These are phyloP conservation scores for Boletus vinaceobasis DNA, from an alignment of 768 basidiomycete genomes.

Conservation along the genomic window DNA sequence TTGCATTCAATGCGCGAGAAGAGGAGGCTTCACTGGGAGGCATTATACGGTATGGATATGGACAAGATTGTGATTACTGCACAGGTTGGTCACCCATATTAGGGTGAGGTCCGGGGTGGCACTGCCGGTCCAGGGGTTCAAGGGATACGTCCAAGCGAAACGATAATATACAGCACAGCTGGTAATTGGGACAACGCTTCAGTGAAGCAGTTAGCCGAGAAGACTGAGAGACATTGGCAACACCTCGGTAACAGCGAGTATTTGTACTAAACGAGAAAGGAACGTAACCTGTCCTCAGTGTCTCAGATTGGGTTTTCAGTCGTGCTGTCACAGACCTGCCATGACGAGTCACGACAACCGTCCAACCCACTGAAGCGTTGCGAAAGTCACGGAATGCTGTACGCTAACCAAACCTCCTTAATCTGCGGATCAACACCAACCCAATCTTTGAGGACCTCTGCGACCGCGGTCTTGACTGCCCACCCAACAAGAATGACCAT, in stretches of 20 bases:
- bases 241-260: too few species aligned
- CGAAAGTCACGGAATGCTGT: slow-evolving; percentile 75
- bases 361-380: too few species aligned
- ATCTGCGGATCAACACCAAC: slow-evolving; percentile 55
- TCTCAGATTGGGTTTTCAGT: too few species aligned
- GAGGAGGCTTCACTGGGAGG: slow-evolving; percentile 39
- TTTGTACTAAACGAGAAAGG: too few species aligned
- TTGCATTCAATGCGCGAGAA: slow-evolving; percentile 68
- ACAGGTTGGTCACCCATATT: neutral
- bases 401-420: slow-evolving; percentile 74
- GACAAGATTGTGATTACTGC: neutral
- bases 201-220: too few species aligned
- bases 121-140: too few species aligned
- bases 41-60: slow-evolving; percentile 20
- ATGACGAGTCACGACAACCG: too few species aligned
- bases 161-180: neutral
- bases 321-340: too few species aligned
- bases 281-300: too few species aligned
- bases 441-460: slow-evolving; percentile 62
- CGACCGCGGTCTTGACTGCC: slow-evolving; percentile 63
- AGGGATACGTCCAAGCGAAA: too few species aligned
- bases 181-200: neutral
- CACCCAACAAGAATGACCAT: slow-evolving; percentile 74
- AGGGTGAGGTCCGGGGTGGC: too few species aligned
- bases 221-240: too few species aligned